Conservation (phyloP, 352 stramenopile species). For the Phytophthora rubi region DNA sequence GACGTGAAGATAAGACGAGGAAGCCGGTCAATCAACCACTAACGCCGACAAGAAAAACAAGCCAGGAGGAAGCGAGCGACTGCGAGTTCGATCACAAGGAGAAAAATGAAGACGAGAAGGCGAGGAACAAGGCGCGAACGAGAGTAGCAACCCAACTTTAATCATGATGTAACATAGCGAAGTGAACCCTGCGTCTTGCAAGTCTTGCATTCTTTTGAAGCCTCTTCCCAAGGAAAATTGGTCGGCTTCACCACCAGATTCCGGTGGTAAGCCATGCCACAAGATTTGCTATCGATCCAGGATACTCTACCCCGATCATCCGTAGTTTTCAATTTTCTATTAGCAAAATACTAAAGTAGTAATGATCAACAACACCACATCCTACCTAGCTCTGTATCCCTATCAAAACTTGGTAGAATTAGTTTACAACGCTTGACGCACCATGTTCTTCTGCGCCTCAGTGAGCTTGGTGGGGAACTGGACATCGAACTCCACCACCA, state of each 20-base stretch:
- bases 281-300: too few species aligned
- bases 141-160: conserved; percentile 20
- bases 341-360: too few species aligned
- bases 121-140: conserved; percentile 8
- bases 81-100: conserved; percentile 3
- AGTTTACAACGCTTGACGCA: conserved; percentile 77
- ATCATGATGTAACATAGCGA: conserved; percentile 35
- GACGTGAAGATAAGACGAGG: conserved; percentile 8
- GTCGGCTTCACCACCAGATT: conserved; percentile 19
- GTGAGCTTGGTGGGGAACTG: conserved; percentile 95
- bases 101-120: conserved; percentile 6
- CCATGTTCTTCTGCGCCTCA: conserved; percentile 68
- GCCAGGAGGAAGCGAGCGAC: neutral
- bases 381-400: neutral
- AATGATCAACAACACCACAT: conserved; percentile 16
- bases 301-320: too few species aligned
- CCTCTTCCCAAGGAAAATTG: neutral
- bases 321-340: conserved; percentile 23
- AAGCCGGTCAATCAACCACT: neutral
- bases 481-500: conserved; percentile 97
- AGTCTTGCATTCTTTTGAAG: neutral
- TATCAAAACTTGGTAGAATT: conserved; percentile 9
- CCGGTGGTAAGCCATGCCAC: neutral
- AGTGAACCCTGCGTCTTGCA: neutral
- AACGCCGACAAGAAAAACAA: conserved; percentile 28